A percentile compares a stretch with the other conserved stretches of the same genome.
Evolutionary conservation across 2,329 filamentous ascomycete species (phyloP).

Genomic region (Colletotrichum cereale): DNA sequence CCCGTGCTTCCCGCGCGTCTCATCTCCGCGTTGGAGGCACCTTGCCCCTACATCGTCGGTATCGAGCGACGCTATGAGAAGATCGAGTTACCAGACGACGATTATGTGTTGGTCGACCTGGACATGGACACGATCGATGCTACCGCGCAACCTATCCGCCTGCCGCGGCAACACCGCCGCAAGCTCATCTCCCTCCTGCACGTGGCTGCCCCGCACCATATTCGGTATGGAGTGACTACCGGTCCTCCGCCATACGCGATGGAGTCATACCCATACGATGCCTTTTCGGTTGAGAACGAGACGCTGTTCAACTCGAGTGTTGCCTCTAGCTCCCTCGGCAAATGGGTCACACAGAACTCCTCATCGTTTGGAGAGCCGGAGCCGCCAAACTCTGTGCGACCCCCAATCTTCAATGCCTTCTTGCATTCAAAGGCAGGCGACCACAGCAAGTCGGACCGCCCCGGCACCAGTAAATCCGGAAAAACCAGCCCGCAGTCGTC

Average conservation of each 20-base stretch:
- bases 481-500: constrained; percentile 73
- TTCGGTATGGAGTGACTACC: constrained; percentile 85
- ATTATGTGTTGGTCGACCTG: constrained; percentile 94
- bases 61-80: constrained; percentile 93
- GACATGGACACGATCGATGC: constrained; percentile 92
- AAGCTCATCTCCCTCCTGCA: constrained; percentile 92
- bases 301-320: constrained; percentile 82
- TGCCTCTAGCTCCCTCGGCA: constrained; percentile 79
- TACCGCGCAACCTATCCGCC: constrained; percentile 78
- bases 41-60: constrained; percentile 96
- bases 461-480: constrained; percentile 78
- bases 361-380: constrained; percentile 83
- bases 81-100: constrained; percentile 89
- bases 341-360: constrained; percentile 91
- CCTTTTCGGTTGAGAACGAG: constrained; percentile 88
- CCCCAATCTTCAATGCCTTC: constrained; percentile 92
- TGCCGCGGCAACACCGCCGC: constrained; percentile 89
- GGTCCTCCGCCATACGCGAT: constrained; percentile 93
- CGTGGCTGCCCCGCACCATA: constrained; percentile 89
- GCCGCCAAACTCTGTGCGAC: constrained; percentile 61
- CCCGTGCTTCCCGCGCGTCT: constrained; percentile 89
- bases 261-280: constrained; percentile 91
- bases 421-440: constrained; percentile 77
- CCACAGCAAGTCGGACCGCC: constrained; percentile 76
- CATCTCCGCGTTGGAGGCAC: constrained; percentile 91